Base-by-base conservation (phyloP, 1,284 basidiomycete species). In the Tilletia walkeri region DNA sequence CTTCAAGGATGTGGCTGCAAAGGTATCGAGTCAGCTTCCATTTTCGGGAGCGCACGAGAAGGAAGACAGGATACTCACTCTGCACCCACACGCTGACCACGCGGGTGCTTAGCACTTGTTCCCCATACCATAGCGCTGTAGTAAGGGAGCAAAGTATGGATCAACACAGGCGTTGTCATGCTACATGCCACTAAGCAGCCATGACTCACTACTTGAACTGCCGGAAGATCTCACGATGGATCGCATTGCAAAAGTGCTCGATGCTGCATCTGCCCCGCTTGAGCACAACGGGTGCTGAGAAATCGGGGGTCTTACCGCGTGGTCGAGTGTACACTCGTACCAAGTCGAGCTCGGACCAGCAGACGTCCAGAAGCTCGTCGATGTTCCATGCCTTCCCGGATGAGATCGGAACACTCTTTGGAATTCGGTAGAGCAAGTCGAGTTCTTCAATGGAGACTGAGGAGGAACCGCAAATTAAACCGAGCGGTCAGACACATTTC, bases 381-480 rank as follows among this genome's bases (percentile, higher is more conserved):
- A 99, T 87, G 85, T 99, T 99, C 79, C 97, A 87, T 95, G 95
- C 99, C 82, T 94, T 90, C 74, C 89, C 89, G 9, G 93, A 94
- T 18, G 92, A 94, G 82, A 99, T 89, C 4, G 96, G 96, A 5
- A 98, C 95, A 71, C 92, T 94, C 85, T 93, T 89, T 18, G 96
- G 96, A 76, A 99, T 98, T 85, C 86, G 88, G 84, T 85, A 95
- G 85, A 99, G 86, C 67, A 99, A 88, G 85, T 99, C 95, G 53
- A 99, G 89, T 85, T 99, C 96, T 85, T 99, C 94, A 84, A 99
- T 98, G 71, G 93, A 95, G 81, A 99, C 59, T 63, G 73, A 48
- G 16, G 10, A 10, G 7, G 24, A 30, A 2, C 2, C 24, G 24
- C 34, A 36, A 38, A 59, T 45, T 6, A 14, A 2, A 5, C 70